Conservation (phyloP, 192 early-diverging fungal species). For the Mortierella claussenii region DNA sequence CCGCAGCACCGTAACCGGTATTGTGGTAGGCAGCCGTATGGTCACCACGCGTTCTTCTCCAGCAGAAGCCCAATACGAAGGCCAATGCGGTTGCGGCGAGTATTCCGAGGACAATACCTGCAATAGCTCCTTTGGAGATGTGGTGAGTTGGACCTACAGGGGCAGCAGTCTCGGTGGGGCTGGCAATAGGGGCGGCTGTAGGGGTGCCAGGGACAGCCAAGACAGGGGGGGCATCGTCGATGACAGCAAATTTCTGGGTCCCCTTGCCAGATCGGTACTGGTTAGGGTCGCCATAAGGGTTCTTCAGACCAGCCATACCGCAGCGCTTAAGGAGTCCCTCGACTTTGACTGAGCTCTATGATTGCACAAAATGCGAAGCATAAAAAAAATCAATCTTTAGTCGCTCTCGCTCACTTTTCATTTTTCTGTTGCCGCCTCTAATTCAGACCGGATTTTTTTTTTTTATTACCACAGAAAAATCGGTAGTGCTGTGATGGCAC, state of each 20-base stretch:
- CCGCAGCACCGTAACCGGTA: not conserved
- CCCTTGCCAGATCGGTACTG: constrained; percentile 22
- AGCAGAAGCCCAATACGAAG: constrained; percentile 31
- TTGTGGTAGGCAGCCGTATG: constrained; percentile 16
- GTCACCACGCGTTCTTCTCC: constrained; percentile 38
- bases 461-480: constrained; percentile 18
- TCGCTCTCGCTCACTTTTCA: too few species aligned
- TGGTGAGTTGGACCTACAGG: not conserved
- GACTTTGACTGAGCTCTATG: constrained; percentile 13
- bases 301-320: constrained; percentile 7
- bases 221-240: not conserved
- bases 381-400: too few species aligned
- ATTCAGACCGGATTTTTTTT: too few species aligned
- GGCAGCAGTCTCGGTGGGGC: not conserved
- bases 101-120: constrained; percentile 38
- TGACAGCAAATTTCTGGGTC: constrained; percentile 5
- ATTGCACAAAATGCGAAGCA: not conserved
- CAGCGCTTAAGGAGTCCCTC: constrained; percentile 31
- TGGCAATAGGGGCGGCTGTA: constrained; percentile 7
- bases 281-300: constrained; percentile 31
- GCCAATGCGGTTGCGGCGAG: constrained; percentile 12
- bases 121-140: constrained; percentile 34
- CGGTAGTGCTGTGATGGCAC: constrained; percentile 14
- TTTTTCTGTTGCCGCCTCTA: too few species aligned
- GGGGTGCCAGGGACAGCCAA: not conserved